Conservation (phyloP, 768 basidiomycete species). For the Macrolepiota fuliginosa region DNA sequence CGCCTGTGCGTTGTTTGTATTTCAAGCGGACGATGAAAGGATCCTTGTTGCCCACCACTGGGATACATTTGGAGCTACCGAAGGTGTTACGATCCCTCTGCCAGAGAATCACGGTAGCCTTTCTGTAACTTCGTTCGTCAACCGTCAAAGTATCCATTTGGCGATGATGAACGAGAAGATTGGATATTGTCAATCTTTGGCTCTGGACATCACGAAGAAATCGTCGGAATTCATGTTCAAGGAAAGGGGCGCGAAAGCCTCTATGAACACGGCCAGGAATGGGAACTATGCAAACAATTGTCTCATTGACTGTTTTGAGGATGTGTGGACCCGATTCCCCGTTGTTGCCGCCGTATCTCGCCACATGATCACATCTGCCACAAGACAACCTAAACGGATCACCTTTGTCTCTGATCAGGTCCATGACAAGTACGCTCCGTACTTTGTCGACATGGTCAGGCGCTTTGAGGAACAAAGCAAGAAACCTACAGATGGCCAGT, state of each 20-base stretch:
- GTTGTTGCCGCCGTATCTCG: constrained; percentile 51
- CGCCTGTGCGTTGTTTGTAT: constrained; percentile 43
- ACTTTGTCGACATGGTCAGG: constrained; percentile 44
- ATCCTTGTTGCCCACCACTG: constrained; percentile 42
- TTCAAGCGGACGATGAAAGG: constrained; percentile 16
- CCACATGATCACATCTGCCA: constrained; percentile 30
- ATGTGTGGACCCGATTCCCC: constrained; percentile 64
- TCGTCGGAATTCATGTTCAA: constrained; percentile 56
- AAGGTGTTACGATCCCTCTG: constrained; percentile 39
- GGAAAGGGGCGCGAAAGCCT: constrained; percentile 29
- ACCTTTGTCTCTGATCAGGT: constrained; percentile 40
- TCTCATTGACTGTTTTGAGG: constrained; percentile 52
- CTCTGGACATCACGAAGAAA: constrained; percentile 52
- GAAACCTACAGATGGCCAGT: constrained; percentile 48
- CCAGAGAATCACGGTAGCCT: constrained; percentile 22
- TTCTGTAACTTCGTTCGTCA: constrained; percentile 45
- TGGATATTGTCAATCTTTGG: constrained; percentile 38
- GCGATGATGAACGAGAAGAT: constrained; percentile 33
- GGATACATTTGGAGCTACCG: constrained; percentile 51
- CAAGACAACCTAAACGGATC: constrained; percentile 31
- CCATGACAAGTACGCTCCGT: constrained; percentile 27
- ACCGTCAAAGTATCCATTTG: constrained; percentile 40
- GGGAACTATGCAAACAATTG: constrained; percentile 37
- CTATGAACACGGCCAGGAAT: constrained; percentile 17
- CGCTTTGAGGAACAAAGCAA: constrained; percentile 46